These are phyloP conservation scores for Tuber magnatum DNA, from an alignment of 495 filamentous ascomycete species.

Conservation along the genomic window DNA sequence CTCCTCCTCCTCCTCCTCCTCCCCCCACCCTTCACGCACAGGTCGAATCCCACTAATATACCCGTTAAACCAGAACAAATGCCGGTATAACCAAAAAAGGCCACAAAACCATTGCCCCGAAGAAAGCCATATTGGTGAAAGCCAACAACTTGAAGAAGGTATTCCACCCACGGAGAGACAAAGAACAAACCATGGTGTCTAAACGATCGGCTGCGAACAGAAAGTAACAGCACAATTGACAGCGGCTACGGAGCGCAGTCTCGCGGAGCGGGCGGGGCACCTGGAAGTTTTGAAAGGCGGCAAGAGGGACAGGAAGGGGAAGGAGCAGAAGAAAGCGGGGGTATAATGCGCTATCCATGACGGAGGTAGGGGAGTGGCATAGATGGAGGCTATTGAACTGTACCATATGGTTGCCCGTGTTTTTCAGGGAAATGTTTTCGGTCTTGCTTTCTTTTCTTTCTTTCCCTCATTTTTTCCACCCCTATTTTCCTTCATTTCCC, in stretches of 20 bases:
- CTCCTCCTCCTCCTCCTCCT: neutral
- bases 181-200: neutral
- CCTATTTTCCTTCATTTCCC: too few species aligned
- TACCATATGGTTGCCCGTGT: neutral
- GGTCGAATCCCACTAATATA: neutral
- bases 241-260: slow-evolving; percentile 57
- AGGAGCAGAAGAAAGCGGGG: neutral
- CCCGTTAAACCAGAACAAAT: slow-evolving; percentile 29
- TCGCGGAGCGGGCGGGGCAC: slow-evolving; percentile 66
- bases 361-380: neutral
- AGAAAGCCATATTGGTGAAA: slow-evolving; percentile 55
- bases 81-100: slow-evolving; percentile 50
- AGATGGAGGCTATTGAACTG: neutral
- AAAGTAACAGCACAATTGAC: slow-evolving; percentile 60
- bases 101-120: slow-evolving; percentile 58
- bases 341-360: neutral
- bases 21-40: slow-evolving; percentile 5
- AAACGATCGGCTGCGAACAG: slow-evolving; percentile 40
- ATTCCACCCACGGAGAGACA: slow-evolving; percentile 13
- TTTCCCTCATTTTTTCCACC: too few species aligned
- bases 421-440: neutral
- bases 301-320: slow-evolving; percentile 37
- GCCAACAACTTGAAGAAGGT: slow-evolving; percentile 60
- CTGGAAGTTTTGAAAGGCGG: slow-evolving; percentile 55
- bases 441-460: neutral